A percentile compares a stretch with the other conserved stretches of the same genome.
Evolutionary conservation across 139 green algal species (phyloP).

Genomic region (Chlorokybus atmophyticus): DNA sequence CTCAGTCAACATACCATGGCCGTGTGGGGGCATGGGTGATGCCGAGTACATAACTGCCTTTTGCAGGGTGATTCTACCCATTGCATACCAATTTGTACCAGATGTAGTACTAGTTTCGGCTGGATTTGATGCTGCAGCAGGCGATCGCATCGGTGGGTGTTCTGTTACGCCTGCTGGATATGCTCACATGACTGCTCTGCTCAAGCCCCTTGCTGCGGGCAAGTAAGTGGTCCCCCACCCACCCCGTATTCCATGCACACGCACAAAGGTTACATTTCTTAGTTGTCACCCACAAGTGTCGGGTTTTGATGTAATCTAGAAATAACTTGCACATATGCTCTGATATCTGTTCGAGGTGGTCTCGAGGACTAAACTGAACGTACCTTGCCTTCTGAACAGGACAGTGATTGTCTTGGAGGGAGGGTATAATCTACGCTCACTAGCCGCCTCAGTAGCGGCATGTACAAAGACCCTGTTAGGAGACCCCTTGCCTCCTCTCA

Average conservation of each 20-base stretch:
- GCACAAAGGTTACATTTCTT: too few relatives aligned
- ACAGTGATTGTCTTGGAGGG: slow-evolving; percentile 33
- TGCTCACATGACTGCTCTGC: slow-evolving; percentile 28
- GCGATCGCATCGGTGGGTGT: slow-evolving; percentile 23
- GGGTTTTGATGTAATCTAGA: too few relatives aligned
- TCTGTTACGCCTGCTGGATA: slow-evolving; percentile 29
- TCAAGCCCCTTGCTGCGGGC: slow-evolving; percentile 13
- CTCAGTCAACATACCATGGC: slow-evolving; percentile 59
- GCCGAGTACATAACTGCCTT: slow-evolving; percentile 57
- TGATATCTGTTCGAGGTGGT: too few relatives aligned
- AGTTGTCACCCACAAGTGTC: too few relatives aligned
- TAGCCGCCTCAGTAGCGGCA: background rate
- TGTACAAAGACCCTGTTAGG: slow-evolving; percentile 4
- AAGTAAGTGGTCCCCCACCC: too few relatives aligned
- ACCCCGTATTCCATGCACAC: too few relatives aligned
- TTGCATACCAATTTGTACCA: slow-evolving; percentile 26
- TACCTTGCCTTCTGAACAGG: too few relatives aligned
- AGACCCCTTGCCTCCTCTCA: slow-evolving; percentile 1
- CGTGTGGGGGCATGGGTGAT: slow-evolving; percentile 30
- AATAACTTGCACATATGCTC: too few relatives aligned
- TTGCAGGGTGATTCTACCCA: slow-evolving; percentile 27
- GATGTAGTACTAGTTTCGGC: slow-evolving; percentile 54
- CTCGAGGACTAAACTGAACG: too few relatives aligned
- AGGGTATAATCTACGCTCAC: slow-evolving; percentile 22
- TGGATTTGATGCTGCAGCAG: slow-evolving; percentile 58